Conservation (phyloP, 1,284 basidiomycete genomes). For the Pseudozyma sp. region DNA sequence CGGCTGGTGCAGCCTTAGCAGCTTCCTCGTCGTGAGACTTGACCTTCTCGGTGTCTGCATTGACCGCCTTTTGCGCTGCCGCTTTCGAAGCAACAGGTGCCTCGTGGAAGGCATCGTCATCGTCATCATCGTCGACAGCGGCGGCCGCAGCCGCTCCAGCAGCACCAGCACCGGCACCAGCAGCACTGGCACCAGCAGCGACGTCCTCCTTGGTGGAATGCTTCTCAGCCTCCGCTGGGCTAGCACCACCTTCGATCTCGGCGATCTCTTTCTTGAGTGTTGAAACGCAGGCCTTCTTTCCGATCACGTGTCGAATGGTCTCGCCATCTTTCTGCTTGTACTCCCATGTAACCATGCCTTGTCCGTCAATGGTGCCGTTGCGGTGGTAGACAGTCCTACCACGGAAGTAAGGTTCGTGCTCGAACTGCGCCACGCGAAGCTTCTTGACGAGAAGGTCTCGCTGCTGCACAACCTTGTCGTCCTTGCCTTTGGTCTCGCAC, state of each 20-base stretch:
- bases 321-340: constrained; percentile 65
- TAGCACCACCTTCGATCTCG: constrained; percentile 53
- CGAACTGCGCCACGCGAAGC: constrained; percentile 67
- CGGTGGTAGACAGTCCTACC: constrained; percentile 67
- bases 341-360: constrained; percentile 62
- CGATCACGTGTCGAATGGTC: constrained; percentile 59
- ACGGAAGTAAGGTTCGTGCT: constrained; percentile 67
- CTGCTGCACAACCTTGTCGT: constrained; percentile 42
- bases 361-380: constrained; percentile 66
- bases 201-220: constrained; percentile 27
- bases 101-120: constrained; percentile 42
- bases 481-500: constrained; percentile 54
- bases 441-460: constrained; percentile 66
- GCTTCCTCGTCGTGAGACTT: constrained; percentile 46
- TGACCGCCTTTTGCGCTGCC: constrained; percentile 26
- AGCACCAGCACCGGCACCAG: constrained; percentile 26
- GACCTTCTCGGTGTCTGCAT: constrained; percentile 46
- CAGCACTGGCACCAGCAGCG: constrained; percentile 14
- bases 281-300: constrained; percentile 48
- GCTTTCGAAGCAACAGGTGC: constrained; percentile 40
- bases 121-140: constrained; percentile 14
- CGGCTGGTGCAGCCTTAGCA: constrained; percentile 12
- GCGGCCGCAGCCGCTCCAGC: constrained; percentile 27
- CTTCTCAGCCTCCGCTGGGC: constrained; percentile 32
- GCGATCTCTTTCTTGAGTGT: constrained; percentile 59